Evolutionary conservation across 768 basidiomycete species (phyloP).

Genomic region (Clathrus columnatus): DNA sequence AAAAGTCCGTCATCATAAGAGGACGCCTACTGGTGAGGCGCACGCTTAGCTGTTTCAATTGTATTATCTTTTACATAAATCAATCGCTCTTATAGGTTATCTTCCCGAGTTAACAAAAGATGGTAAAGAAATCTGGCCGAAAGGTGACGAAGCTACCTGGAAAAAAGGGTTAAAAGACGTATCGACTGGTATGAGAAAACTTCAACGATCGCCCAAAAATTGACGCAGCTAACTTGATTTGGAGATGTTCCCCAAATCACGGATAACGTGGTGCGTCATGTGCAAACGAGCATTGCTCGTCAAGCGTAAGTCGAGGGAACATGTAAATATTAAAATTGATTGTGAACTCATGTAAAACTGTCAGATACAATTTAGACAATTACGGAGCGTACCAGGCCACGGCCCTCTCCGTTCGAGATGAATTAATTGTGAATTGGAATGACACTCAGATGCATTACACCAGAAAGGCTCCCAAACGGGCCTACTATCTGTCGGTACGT

Average conservation of each 20-base stretch:
- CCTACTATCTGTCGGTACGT: constrained; percentile 94
- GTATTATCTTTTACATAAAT: background rate
- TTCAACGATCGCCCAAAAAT: background rate
- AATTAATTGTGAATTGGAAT: constrained; percentile 86
- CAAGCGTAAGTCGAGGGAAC: constrained; percentile 60
- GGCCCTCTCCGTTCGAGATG: constrained; percentile 81
- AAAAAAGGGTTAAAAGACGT: constrained; percentile 50
- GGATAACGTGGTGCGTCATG: constrained; percentile 70
- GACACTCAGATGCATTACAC: constrained; percentile 69
- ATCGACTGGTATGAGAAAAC: constrained; percentile 38
- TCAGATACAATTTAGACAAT: constrained; percentile 33
- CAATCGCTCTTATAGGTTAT: constrained; percentile 43
- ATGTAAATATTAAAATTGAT: constrained; percentile 13
- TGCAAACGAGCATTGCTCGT: constrained; percentile 83
- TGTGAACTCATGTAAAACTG: background rate
- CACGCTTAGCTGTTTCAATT: background rate
- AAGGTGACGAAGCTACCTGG: constrained; percentile 70
- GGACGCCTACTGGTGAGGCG: constrained; percentile 2
- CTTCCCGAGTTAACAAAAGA: constrained; percentile 65
- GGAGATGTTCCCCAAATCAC: constrained; percentile 56
- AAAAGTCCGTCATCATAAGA: constrained; percentile 7
- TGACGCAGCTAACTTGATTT: constrained; percentile 8
- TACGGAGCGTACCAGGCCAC: constrained; percentile 89
- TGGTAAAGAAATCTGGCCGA: constrained; percentile 82
- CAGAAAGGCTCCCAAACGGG: constrained; percentile 78